Evolutionary conservation across 2,329 filamentous ascomycete genomes (phyloP).

Genomic region (Epichloe sp.): DNA sequence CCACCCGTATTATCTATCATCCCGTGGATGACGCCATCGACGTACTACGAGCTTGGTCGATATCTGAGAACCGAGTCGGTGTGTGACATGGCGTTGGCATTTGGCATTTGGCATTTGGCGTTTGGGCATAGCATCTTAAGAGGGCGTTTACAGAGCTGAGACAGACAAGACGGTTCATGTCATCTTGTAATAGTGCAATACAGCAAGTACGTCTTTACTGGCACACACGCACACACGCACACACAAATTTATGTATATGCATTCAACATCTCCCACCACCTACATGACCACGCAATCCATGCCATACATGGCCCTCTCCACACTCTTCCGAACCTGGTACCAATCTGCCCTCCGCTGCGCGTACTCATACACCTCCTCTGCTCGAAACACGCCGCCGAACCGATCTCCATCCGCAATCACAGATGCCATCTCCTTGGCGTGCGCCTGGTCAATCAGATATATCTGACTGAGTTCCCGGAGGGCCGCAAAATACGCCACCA

Average conservation of each 20-base stretch:
- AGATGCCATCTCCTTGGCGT: slow-evolving; percentile 88
- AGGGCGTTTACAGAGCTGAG: too few relatives aligned
- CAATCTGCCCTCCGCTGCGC: slow-evolving; percentile 88
- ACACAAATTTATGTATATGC: not conserved
- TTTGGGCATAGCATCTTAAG: too few relatives aligned
- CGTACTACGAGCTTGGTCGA: too few relatives aligned
- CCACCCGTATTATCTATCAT: too few relatives aligned
- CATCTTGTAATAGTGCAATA: too few relatives aligned
- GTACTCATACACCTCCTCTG: slow-evolving; percentile 96
- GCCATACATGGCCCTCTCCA: slow-evolving; percentile 96
- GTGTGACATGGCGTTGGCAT: too few relatives aligned
- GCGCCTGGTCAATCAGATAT: slow-evolving; percentile 70
- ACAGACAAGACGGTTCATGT: too few relatives aligned
- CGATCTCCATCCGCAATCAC: slow-evolving; percentile 87
- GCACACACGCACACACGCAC: not conserved
- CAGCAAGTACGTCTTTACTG: not conserved
- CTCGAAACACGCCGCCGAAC: slow-evolving; percentile 83
- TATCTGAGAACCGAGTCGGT: too few relatives aligned
- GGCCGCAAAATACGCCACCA: slow-evolving; percentile 83
- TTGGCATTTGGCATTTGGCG: too few relatives aligned
- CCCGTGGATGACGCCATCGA: too few relatives aligned
- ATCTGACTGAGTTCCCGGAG: slow-evolving; percentile 89
- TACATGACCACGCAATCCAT: slow-evolving; percentile 81
- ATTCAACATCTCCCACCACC: not conserved
- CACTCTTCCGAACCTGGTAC: slow-evolving; percentile 77